Base-by-base conservation (phyloP, 805 yeast species). In the Lipomyces spencermartinsiae region DNA sequence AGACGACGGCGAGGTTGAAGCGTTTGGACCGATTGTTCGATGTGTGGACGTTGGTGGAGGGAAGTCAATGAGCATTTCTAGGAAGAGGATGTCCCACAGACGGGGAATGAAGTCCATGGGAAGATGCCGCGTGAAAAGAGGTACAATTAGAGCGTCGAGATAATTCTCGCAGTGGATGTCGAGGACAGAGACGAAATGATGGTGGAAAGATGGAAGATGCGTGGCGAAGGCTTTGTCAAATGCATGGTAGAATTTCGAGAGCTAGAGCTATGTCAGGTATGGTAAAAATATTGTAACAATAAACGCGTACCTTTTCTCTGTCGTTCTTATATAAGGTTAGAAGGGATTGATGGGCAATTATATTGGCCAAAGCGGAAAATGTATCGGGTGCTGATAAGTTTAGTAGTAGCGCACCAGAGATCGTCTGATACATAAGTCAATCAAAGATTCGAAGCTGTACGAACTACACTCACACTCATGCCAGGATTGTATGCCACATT, bases 51-150 rank as follows among this genome's bases (percentile, higher is more conserved):
- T 39, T 25, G 29, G 49, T 9, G 62, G 25, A 22, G 55, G 63
- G 37, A 35, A 35, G 29, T 63, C 65, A 8, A 53, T 34, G 12
- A 39, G 33, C 63, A 63, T 87, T 74, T 88, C 92, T 74, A 88
- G 87, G 10, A 88, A 75, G 74, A 82, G 83, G 4, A 89, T 79
- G 74, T 89, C 93, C 68, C 89, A 73, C 6, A 89, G 71, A 16
- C 86, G 82, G 33, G 82, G 78, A 7, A 84, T 76, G 0, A 83
- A 76, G 43, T 87, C 88, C 59, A 85, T 76, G 12, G 81, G 75
- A 57, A 87, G 73, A 33, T 82, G 80, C 61, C 80, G 78, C 1
- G 87, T 75, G 73, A 88, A 85, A 22, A 87, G 68, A 25, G 84
- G 73, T 31, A 64, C 61, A 1, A 87, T 70, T 62, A 86, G 72